Percentiles rank a stretch among this genome's conserved stretches.
Evolutionary conservation across 495 filamentous ascomycete species (phyloP).

Genomic region (Penicillium dipodomyicola): DNA sequence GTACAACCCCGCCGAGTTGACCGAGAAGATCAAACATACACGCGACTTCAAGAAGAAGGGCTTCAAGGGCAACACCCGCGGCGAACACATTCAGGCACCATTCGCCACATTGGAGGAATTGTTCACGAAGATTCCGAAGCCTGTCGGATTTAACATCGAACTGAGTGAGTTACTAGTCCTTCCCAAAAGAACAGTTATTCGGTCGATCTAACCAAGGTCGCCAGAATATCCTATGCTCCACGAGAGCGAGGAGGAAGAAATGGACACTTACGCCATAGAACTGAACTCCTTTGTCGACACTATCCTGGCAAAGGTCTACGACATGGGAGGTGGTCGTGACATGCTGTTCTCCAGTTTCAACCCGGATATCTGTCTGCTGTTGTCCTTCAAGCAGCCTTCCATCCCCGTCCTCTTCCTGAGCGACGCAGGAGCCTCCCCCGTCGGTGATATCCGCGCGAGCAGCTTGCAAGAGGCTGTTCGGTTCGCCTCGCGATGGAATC

Average conservation of each 20-base stretch:
- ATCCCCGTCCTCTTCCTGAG: conserved; percentile 94
- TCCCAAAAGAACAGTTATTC: conserved; percentile 28
- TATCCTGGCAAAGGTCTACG: conserved; percentile 83
- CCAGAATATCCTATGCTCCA: conserved; percentile 92
- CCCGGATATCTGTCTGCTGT: conserved; percentile 88
- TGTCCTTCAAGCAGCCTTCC: conserved; percentile 94
- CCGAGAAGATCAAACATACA: conserved; percentile 95
- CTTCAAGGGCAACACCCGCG: conserved; percentile 93
- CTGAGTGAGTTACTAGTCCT: conserved; percentile 59
- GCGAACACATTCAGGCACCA: conserved; percentile 88
- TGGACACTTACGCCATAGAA: conserved; percentile 97
- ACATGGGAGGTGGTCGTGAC: conserved; percentile 67
- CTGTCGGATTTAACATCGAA: conserved; percentile 95
- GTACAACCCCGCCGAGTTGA: conserved; percentile 57
- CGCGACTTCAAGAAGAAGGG: conserved; percentile 89
- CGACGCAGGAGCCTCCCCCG: conserved; percentile 71
- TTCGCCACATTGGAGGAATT: conserved; percentile 95
- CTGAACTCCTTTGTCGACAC: conserved; percentile 97
- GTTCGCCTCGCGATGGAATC: conserved; percentile 91
- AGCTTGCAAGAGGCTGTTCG: conserved; percentile 93
- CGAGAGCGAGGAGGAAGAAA: conserved; percentile 90
- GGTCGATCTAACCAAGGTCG: conserved; percentile 31
- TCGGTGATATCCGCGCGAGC: conserved; percentile 86
- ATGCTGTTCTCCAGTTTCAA: conserved; percentile 97
- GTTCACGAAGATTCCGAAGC: conserved; percentile 76